A percentile compares a stretch with the other conserved stretches of the same genome.
These are phyloP conservation scores for Schizopora paradoxa DNA, from an alignment of 1,284 basidiomycete genomes.

Conservation along the genomic window DNA sequence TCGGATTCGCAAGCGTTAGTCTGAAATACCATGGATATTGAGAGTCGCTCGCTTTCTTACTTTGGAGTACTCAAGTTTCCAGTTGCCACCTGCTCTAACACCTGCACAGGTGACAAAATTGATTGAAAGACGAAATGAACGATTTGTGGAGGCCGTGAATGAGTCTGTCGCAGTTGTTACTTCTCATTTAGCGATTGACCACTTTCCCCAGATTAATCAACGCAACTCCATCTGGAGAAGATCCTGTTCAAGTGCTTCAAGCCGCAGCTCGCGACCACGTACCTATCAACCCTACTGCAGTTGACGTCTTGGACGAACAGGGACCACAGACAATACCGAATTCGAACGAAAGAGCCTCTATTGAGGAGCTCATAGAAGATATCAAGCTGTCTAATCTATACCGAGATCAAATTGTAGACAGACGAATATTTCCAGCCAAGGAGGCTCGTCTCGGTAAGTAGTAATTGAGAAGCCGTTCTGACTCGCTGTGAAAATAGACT, in stretches of 20 bases:
- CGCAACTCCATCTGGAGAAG: conserved; percentile 48
- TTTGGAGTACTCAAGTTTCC: conserved; percentile 35
- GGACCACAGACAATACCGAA: conserved; percentile 35
- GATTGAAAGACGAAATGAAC: conserved; percentile 65
- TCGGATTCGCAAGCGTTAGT: conserved; percentile 26
- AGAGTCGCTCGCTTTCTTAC: conserved; percentile 3
- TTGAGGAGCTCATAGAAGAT: conserved; percentile 54
- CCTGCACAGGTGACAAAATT: conserved; percentile 62
- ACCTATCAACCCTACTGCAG: conserved; percentile 48
- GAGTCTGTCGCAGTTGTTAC: conserved; percentile 44
- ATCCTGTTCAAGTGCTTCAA: conserved; percentile 59
- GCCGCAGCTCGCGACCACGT: conserved; percentile 65
- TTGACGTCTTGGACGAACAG: conserved; percentile 3
- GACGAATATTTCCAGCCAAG: conserved; percentile 48
- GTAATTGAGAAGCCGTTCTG: neutral
- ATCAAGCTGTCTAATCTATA: conserved; percentile 59
- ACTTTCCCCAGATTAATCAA: conserved; percentile 47
- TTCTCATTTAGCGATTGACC: conserved; percentile 1
- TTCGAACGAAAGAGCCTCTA: conserved; percentile 48
- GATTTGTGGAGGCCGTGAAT: conserved; percentile 64
- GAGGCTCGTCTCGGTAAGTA: conserved; percentile 46
- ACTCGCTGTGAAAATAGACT: conserved; percentile 1
- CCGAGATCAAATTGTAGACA: conserved; percentile 59
- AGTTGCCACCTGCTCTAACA: conserved; percentile 45
- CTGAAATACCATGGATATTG: neutral